Conservation (phyloP, 1,284 basidiomycete genomes). For the Bondarzewia mesenterica region DNA sequence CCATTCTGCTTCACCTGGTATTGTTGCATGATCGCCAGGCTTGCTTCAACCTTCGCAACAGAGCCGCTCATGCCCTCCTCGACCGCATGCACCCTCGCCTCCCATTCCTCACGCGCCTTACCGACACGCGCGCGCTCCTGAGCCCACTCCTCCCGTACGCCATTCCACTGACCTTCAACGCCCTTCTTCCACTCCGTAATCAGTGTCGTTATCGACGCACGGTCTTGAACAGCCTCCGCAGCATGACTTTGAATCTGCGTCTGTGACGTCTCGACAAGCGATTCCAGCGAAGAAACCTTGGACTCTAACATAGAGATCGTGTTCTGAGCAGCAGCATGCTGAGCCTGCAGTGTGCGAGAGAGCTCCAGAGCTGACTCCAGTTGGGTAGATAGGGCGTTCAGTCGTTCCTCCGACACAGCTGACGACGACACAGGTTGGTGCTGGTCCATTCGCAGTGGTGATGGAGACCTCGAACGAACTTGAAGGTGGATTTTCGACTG, state of each 20-base stretch:
- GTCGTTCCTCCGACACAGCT: constrained; percentile 44
- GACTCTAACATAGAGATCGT: constrained; percentile 74
- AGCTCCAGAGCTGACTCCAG: constrained; percentile 74
- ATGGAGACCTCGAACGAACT: constrained; percentile 14
- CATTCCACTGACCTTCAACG: constrained; percentile 73
- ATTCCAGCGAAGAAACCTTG: constrained; percentile 56
- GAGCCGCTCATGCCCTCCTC: constrained; percentile 32
- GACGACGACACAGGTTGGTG: constrained; percentile 7
- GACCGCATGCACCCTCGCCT: constrained; percentile 37
- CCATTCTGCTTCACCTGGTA: constrained; percentile 35
- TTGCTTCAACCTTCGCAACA: constrained; percentile 35
- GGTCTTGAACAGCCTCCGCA: constrained; percentile 27
- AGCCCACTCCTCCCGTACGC: constrained; percentile 76
- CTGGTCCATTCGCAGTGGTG: constrained; percentile 10
- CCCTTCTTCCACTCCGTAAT: constrained; percentile 60
- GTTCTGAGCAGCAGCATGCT: constrained; percentile 72
- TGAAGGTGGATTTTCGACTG: constrained; percentile 17
- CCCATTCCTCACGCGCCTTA: constrained; percentile 79
- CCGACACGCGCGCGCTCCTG: constrained; percentile 72
- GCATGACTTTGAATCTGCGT: constrained; percentile 31
- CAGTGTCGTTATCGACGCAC: constrained; percentile 42
- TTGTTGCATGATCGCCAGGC: constrained; percentile 34
- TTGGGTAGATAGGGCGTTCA: constrained; percentile 66
- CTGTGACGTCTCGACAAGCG: constrained; percentile 40
- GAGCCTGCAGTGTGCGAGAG: constrained; percentile 66